Base-by-base conservation (phyloP, 1,284 basidiomycete species). In the Ceratobasidium sp. region DNA sequence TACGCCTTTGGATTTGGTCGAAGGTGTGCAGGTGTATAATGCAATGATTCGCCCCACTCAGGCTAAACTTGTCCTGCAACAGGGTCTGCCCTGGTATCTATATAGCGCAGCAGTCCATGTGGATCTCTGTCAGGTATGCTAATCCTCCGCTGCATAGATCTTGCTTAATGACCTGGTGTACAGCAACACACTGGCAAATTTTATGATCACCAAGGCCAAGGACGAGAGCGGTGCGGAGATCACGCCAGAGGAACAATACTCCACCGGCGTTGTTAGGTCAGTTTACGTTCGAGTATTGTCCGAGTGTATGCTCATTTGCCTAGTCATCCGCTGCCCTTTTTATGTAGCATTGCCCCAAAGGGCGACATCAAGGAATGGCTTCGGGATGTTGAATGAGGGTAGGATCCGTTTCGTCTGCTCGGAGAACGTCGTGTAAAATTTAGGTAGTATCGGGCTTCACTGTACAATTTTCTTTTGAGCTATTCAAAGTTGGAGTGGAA, bases 391-490 rank as follows among this genome's bases (percentile, higher is more conserved):
- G 46, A 65, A 49, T 22, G 63, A 49, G 46, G 63, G 49, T 43
- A 48, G 22, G 14, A 48, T 13, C 13, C 24, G 48, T 37, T 11
- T 7, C 6, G 19, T 22, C 39, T 22, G 39, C n/a, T n/a, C n/a
- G n/a, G n/a, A n/a, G 19, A 29, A 29, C 34, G n/a, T 14, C 27
- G 22, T 29, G 27, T 58, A 27, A 14, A 29, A 31, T 39, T n/a
- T n/a, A n/a, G n/a, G n/a, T n/a, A n/a, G n/a, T n/a, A n/a, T 13
- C 46, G 34, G n/a, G 63, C 27, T 65, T 48, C 77, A 78, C 43
- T 65, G 39, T 73, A 31, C 61, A n/a, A 31, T 73, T 41, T 59
- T 14, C 62, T 14, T 19, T 31, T 41, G 16, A 19, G 31, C 59
- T 37, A 56, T 48, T 49, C n/a, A n/a, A n/a, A n/a, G n/a, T n/a